These are phyloP conservation scores for Claviceps capensis DNA, from an alignment of 2,329 filamentous ascomycete genomes.

Conservation along the genomic window DNA sequence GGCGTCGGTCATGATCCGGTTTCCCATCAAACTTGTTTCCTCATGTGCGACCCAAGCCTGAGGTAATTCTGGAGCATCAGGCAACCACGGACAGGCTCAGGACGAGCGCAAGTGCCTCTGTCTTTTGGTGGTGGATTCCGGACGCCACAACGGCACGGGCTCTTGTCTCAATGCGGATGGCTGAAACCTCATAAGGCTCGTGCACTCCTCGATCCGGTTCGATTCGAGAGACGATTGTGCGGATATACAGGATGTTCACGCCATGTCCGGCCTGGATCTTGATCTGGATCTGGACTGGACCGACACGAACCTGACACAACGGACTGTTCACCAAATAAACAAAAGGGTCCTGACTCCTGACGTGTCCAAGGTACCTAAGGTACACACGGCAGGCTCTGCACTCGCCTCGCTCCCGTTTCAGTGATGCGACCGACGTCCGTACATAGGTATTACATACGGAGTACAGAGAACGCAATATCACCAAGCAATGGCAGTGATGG, in stretches of 20 bases:
- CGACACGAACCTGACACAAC: not conserved
- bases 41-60: no score
- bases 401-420: not conserved
- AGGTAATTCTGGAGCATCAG: no score
- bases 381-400: no score
- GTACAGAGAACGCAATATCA: not conserved
- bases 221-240: not conserved
- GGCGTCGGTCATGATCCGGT: no score
- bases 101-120: not conserved
- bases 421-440: not conserved
- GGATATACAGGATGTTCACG: not conserved
- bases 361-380: no score
- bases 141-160: not conserved
- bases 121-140: not conserved
- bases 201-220: not conserved
- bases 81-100: not conserved
- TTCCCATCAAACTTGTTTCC: no score
- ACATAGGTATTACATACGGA: no score
- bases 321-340: not conserved
- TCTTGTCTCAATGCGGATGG: not conserved
- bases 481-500: not conserved
- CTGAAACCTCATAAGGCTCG: constrained; percentile 1
- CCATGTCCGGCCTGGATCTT: not conserved
- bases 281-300: not conserved
- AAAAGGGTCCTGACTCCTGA: no score